Conservation (phyloP, 495 filamentous ascomycete species). For the Lasiosphaeria miniovina region DNA sequence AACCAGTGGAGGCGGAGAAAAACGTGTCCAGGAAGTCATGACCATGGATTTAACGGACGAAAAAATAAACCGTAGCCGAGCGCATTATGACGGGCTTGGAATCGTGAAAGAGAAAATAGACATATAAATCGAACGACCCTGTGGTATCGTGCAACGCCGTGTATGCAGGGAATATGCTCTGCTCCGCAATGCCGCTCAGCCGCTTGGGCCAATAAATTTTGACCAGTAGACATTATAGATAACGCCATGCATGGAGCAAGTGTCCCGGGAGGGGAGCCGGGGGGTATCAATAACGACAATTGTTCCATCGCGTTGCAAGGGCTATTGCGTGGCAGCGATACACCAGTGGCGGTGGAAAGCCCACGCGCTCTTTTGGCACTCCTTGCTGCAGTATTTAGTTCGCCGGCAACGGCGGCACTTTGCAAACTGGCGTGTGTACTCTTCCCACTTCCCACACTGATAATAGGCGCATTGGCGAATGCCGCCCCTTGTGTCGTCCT, state of each 20-base stretch:
- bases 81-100: background rate
- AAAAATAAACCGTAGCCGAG: too few species aligned
- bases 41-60: too few species aligned
- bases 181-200: conserved; percentile 25
- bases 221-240: conserved; percentile 33
- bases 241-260: conserved; percentile 29
- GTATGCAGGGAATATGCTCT: conserved; percentile 26
- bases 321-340: conserved; percentile 62
- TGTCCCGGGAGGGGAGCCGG: conserved; percentile 31
- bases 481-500: conserved; percentile 89
- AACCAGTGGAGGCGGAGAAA: too few species aligned
- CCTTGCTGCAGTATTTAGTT: conserved; percentile 99
- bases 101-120: conserved; percentile 1
- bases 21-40: too few species aligned
- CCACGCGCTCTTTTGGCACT: conserved; percentile 98
- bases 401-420: conserved; percentile 95
- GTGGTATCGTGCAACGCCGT: conserved; percentile 35
- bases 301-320: background rate
- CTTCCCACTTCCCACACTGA: conserved; percentile 96
- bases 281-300: conserved; percentile 34
- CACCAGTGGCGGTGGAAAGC: conserved; percentile 98
- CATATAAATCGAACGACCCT: conserved; percentile 5
- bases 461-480: conserved; percentile 97
- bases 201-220: conserved; percentile 9
- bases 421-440: conserved; percentile 92